Base-by-base conservation (phyloP, 176 grass and related monocot genomes). In the Triticum turgidum region DNA sequence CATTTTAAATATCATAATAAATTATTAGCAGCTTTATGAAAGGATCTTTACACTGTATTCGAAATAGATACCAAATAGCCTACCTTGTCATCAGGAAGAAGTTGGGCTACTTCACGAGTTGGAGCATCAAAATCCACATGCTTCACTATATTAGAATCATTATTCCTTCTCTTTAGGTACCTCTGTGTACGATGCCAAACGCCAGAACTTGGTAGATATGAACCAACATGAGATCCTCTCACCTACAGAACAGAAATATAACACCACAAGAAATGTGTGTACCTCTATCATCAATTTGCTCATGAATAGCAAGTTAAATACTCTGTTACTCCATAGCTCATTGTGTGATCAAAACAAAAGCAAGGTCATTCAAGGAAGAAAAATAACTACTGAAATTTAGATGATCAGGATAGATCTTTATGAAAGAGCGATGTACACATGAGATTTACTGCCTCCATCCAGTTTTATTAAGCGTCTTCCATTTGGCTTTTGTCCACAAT, bases 61-160 rank as follows among this genome's bases (percentile, higher is more conserved):
- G 72, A 3, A 25, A 79, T 24, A 79, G 64, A 59, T 77, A 33
- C 27, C 27, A 77, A 76, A 30, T 38, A 84, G 41, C 45, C 74
- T 94, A 95, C 96, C 91, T 94, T 96, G 77, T 98, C 94, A 87
- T 98, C 97, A 82, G 89, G 88, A 82, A 85, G 88, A 70, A 92
- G 84, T 79, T 92, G 88, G 38, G 94, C 97, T 80, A 80, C 86
- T 94, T 98, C 97, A 73, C 97, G 97, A 41, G 92, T 96, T 82
- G 93, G 88, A 80, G 97, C 97, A 92, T 98, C 97, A 88, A 98
- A 98, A 92, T 98, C 97, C 59, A 98, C 75, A 85, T 98, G 97
- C 78, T 89, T 91, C 79, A 98, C 90, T 82, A 94, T 80, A 84
- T 90, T 78, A 70, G 90, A 88, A 88, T 98, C 91, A 67, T 79